These are phyloP conservation scores for Eimeria acervulina DNA, from an alignment of 169 alveolate genomes.

Conservation along the genomic window DNA sequence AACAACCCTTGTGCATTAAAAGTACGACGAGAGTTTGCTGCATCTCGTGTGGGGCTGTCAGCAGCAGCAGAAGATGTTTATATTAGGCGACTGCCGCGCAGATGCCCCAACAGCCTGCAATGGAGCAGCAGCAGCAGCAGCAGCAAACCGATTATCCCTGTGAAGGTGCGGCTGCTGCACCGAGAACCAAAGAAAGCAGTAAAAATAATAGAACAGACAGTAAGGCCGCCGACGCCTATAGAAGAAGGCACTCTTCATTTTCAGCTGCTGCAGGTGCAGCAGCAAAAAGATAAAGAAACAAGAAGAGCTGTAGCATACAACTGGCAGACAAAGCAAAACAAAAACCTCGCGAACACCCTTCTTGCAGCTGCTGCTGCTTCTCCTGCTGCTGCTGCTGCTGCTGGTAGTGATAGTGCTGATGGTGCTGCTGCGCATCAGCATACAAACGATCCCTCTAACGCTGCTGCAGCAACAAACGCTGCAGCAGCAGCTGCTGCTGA, in stretches of 20 bases:
- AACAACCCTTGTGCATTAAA: too few species aligned
- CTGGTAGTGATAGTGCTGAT: background rate
- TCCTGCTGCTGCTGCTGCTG: constrained; percentile 33
- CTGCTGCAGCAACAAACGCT: background rate
- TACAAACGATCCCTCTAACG: background rate
- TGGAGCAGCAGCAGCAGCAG: background rate
- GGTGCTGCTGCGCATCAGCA: background rate
- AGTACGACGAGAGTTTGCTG: too few species aligned
- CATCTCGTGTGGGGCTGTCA: too few species aligned
- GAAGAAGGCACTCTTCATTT: background rate
- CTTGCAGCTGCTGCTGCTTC: constrained; percentile 8
- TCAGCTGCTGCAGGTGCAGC: constrained; percentile 40
- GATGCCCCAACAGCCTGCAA: background rate
- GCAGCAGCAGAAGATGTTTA: constrained; percentile 8
- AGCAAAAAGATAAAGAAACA: background rate
- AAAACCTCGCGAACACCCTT: background rate
- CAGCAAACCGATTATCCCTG: background rate
- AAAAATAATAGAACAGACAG: background rate
- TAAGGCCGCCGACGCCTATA: background rate
- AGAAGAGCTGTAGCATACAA: background rate
- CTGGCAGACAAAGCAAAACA: background rate
- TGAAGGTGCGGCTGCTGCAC: constrained; percentile 54
- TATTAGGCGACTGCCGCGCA: background rate
- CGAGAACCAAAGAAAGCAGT: background rate
- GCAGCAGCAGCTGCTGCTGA: background rate